These are phyloP conservation scores for Volvox africanus DNA, from an alignment of 139 green algal species.

Conservation along the genomic window DNA sequence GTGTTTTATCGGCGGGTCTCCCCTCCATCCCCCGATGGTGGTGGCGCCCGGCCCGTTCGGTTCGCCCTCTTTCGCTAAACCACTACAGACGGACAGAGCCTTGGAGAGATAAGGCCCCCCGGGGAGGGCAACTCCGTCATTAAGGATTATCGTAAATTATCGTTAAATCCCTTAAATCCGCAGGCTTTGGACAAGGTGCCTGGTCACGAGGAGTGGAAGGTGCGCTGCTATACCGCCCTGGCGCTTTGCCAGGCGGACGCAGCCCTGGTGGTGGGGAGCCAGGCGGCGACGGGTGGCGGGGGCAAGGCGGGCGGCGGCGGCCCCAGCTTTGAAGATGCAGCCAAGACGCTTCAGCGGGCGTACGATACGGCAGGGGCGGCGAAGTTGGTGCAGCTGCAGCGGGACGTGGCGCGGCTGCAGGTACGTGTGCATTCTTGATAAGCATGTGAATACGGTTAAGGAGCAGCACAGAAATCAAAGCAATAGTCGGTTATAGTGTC, in stretches of 20 bases:
- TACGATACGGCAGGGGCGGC: constrained; percentile 54
- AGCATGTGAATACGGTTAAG: too few relatives aligned
- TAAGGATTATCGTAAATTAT: too few relatives aligned
- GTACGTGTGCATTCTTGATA: constrained; percentile 5
- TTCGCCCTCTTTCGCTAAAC: too few relatives aligned
- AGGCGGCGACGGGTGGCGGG: not conserved
- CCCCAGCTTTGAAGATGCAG: constrained; percentile 18
- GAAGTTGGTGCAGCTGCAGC: constrained; percentile 50
- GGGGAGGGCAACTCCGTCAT: too few relatives aligned
- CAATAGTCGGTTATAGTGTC: too few relatives aligned
- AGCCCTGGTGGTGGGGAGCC: not conserved
- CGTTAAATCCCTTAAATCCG: not conserved
- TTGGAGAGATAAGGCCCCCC: too few relatives aligned
- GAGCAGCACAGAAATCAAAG: too few relatives aligned
- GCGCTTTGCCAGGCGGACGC: constrained; percentile 62
- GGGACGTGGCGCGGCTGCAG: constrained; percentile 66
- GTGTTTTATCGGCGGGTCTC: too few relatives aligned
- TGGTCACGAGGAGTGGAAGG: constrained; percentile 66
- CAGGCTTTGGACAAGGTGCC: constrained; percentile 67
- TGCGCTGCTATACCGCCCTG: constrained; percentile 62
- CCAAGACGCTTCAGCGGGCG: constrained; percentile 57
- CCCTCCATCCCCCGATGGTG: too few relatives aligned
- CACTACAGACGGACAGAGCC: too few relatives aligned
- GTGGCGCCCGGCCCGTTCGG: too few relatives aligned
- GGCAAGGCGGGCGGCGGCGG: not conserved